Percentiles rank a stretch among this genome's conserved stretches.
Conservation (phyloP, 805 yeast genomes). For the Lachancea meyersii region DNA sequence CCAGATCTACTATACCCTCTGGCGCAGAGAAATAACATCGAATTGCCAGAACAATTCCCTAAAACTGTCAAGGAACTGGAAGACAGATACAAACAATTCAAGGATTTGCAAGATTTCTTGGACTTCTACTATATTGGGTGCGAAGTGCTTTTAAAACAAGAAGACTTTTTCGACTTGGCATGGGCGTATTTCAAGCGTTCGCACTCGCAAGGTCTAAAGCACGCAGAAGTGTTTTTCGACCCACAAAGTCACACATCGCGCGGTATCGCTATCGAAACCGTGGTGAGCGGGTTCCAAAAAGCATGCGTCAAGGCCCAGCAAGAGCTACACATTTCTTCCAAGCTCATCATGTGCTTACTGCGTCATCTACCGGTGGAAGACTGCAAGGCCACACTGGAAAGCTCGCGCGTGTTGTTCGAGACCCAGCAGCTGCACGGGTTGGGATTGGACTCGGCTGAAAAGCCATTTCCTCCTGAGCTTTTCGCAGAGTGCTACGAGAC, state of each 20-base stretch:
- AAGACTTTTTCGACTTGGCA: conserved; percentile 75
- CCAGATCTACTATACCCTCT: conserved; percentile 67
- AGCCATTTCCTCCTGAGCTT: conserved; percentile 67
- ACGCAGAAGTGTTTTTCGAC: conserved; percentile 75
- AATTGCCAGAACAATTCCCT: conserved; percentile 60
- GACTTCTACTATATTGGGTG: conserved; percentile 77
- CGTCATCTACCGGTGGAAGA: conserved; percentile 64
- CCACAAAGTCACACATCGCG: conserved; percentile 80
- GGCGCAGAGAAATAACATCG: conserved; percentile 57
- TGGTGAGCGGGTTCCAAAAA: conserved; percentile 57
- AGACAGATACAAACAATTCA: conserved; percentile 53
- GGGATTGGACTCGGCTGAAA: conserved; percentile 79
- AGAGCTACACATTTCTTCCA: conserved; percentile 58
- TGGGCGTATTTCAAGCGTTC: conserved; percentile 63
- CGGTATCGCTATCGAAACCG: conserved; percentile 52
- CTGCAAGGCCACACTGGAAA: conserved; percentile 51
- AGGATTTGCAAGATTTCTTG: conserved; percentile 70
- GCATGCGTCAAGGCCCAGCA: conserved; percentile 59
- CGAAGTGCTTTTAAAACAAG: conserved; percentile 60
- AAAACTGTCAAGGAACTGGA: conserved; percentile 49
- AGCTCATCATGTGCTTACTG: conserved; percentile 73
- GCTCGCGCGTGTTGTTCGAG: conserved; percentile 46
- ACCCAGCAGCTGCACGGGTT: conserved; percentile 63
- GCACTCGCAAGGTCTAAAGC: conserved; percentile 51
- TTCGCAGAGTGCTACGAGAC: conserved; percentile 56